Evolutionary conservation across 129 eudicot species (phyloP).

Genomic region (Pittosporum tobira): DNA sequence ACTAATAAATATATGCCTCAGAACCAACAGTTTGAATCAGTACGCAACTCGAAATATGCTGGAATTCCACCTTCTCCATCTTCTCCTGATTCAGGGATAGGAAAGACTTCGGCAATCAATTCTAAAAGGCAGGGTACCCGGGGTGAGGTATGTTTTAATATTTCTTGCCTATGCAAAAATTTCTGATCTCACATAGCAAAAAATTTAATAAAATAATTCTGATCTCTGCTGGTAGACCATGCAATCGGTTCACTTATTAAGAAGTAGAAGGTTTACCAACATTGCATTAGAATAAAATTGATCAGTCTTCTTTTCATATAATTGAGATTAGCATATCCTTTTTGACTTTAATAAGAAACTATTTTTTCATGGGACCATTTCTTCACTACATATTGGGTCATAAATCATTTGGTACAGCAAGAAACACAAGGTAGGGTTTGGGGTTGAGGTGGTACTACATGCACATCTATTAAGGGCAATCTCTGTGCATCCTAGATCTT

Average conservation of each 20-base stretch:
- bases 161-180: background rate
- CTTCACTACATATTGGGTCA: no score
- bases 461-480: background rate
- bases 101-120: conserved; percentile 29
- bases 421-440: no score
- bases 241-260: background rate
- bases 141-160: conserved; percentile 51
- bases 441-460: no score
- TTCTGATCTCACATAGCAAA: no score
- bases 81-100: conserved; percentile 24
- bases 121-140: conserved; percentile 43
- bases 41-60: conserved; percentile 21
- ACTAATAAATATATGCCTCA: conserved; percentile 17
- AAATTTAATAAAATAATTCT: no score
- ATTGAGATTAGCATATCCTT: background rate
- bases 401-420: no score
- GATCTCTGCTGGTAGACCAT: background rate
- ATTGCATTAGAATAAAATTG: background rate
- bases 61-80: conserved; percentile 12
- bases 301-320: background rate
- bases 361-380: background rate
- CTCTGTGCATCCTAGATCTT: background rate
- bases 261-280: background rate
- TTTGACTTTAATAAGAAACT: background rate
- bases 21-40: conserved; percentile 29